Base-by-base conservation (phyloP, 495 filamentous ascomycete genomes). In the Aspergillus biplanus region DNA sequence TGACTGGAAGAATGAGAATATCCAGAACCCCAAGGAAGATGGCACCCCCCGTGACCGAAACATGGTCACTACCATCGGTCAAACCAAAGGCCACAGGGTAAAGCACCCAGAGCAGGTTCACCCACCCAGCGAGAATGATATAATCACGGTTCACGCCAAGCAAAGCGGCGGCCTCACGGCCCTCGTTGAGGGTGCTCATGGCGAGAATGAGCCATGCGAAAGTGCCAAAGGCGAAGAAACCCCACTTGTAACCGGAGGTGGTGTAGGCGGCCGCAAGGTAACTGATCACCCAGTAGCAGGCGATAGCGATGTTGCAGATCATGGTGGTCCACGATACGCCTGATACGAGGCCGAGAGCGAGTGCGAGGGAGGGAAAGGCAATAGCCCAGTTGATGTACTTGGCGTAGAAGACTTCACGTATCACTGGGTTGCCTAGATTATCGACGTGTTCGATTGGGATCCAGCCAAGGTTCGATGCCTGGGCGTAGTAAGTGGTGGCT, bases 1-100 rank as follows among this genome's bases (percentile, higher is more conserved):
- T 83, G 0, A 86, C 69, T 1, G 85, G 87, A 58, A 88, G 84
- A 6, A 86, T 72, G 13, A 89, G 58, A 7, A 90, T 65, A 65
- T 92, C 87, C 13, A 92, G 71, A 18, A 88, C 75, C 34, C 87
- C 87, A 65, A 91, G 92, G 73, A 92, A 92, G 59, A 90, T 72
- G n/a, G 82, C 79, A 64, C 86, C 86, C 4, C 80, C 83, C 60
- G 89, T 87, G 0, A 87, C 82, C 2, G 83, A 69, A 59, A 91
- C 88, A 59, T 82, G 72, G 68, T 91, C 91, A 5, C 87, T 87
- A 34, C 88, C 89, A 63, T 92, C 89, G 44, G 74, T 78, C 9
- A 91, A 64, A 58, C 87, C 90, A 82, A 85, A 92, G 11, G 82
- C 82, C 59, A 92, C 81, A 5, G 89, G 88, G 71, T 91, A 92